These are phyloP conservation scores for Miscanthus sacchariflorus DNA, from an alignment of 202 grass and related monocot genomes.

Conservation along the genomic window DNA sequence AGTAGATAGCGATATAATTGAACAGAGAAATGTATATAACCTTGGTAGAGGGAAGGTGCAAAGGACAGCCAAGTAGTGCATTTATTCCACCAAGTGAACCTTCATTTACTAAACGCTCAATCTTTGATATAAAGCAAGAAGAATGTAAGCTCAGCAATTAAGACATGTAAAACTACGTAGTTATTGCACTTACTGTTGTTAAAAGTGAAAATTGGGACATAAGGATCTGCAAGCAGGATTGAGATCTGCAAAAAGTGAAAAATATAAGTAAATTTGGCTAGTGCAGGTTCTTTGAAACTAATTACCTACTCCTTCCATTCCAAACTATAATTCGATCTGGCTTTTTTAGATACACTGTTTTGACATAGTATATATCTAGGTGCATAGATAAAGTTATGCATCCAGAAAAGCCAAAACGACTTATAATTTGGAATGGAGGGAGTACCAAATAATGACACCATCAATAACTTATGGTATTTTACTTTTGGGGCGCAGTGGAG, in stretches of 20 bases:
- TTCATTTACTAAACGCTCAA: constrained; percentile 70
- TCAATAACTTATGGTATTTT: constrained; percentile 40
- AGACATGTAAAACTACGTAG: constrained; percentile 33
- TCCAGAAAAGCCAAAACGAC: background rate
- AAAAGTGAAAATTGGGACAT: constrained; percentile 78
- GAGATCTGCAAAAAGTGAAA: constrained; percentile 59
- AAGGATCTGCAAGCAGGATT: constrained; percentile 70
- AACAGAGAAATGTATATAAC: constrained; percentile 49
- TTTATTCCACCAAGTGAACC: constrained; percentile 95
- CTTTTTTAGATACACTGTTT: background rate
- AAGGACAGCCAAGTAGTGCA: constrained; percentile 88
- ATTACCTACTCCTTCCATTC: background rate
- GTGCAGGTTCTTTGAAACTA: constrained; percentile 27
- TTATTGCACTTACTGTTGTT: constrained; percentile 70
- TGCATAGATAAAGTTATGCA: background rate
- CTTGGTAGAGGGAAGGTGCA: constrained; percentile 89
- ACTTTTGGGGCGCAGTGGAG: constrained; percentile 65
- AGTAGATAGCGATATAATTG: constrained; percentile 28
- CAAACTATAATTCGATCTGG: background rate
- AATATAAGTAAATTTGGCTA: constrained; percentile 37
- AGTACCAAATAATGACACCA: constrained; percentile 43
- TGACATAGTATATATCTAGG: background rate
- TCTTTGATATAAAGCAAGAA: constrained; percentile 59
- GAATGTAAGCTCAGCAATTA: constrained; percentile 49
- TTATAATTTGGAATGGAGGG: background rate